phyloP scores from a whole-genome alignment of 164 flowering plant genomes.

The Sextonia rubra region DNA sequence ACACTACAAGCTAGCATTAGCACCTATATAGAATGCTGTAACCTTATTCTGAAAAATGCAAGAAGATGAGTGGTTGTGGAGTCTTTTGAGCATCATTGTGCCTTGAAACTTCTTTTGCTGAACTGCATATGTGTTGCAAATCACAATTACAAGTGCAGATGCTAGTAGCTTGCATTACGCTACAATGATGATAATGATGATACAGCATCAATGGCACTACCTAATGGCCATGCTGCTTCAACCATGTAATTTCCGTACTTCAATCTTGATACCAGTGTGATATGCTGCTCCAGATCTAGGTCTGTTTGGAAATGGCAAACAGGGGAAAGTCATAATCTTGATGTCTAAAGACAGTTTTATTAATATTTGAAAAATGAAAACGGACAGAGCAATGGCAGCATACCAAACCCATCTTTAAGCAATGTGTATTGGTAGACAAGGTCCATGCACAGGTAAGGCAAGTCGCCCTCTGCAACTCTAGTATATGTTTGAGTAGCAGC shows the following conservation, averaged over 20 bases:
- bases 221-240: neutral
- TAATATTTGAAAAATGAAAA: neutral
- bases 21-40: neutral
- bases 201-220: neutral
- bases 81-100: neutral
- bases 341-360: neutral
- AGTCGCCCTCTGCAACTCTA: conserved; percentile 28
- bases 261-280: neutral
- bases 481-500: conserved; percentile 29
- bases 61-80: neutral
- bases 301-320: neutral
- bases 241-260: neutral
- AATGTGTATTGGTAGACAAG: conserved; percentile 50
- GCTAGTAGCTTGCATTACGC: too few relatives aligned
- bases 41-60: neutral
- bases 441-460: conserved; percentile 58
- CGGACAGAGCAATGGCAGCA: conserved; percentile 5
- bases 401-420: conserved; percentile 58
- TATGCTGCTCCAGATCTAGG: neutral
- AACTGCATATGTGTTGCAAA: neutral
- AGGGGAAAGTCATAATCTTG: neutral
- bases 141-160: too few relatives aligned
- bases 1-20: too few relatives aligned
- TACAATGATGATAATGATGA: neutral
- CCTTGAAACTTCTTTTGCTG: neutral